Base-by-base conservation (phyloP, 1,284 basidiomycete species). In the Ustilago cynodontis region DNA sequence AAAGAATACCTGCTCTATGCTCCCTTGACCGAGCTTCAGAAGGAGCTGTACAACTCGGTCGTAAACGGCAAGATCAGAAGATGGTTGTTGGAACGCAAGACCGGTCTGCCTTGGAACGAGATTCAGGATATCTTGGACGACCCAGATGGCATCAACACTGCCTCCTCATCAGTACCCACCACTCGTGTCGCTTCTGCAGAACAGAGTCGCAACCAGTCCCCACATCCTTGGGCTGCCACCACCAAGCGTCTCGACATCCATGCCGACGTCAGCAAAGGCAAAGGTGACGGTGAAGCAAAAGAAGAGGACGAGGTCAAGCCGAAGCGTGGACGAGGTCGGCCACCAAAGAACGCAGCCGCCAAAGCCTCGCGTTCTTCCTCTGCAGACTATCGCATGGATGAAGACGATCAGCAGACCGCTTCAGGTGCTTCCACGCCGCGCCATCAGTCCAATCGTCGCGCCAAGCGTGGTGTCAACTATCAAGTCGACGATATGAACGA, bases 11-110 rank as follows among this genome's bases (percentile, higher is more conserved):
- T 97, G 5, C 89, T 98, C 0, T 97, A 96, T 77, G 94, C 95
- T 0, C 95, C 94, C 0, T 88, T 98, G 7, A 96, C 92, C 50
- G 88, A 90, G 51, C 88, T 89, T 50, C 95, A 98, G 82, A 91
- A 92, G 61, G 90, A 93, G 65, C 88, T 96, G 16, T 98, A 97
- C 82, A 91, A 95, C 68, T 90, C 90, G 18, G 77, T 81, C 10
- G 67, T 82, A 39, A 65, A 76, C 28, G 71, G 75, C 22, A 64
- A 71, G 31, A 71, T 86, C 22, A 75, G 85, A 49, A 64, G 71
- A 16, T 80, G 77, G 70, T 65, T 86, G 20, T 59, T 85, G 14
- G 73, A 81, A 60, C 74, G 74, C 28, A 83, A 81, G 74, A 80
- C 81, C 0, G 79, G 79, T 6, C 50, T 84, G 35, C 55, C 59